Base-by-base conservation (phyloP, 2,329 filamentous ascomycete species). In the Metarhizium guizhouense region DNA sequence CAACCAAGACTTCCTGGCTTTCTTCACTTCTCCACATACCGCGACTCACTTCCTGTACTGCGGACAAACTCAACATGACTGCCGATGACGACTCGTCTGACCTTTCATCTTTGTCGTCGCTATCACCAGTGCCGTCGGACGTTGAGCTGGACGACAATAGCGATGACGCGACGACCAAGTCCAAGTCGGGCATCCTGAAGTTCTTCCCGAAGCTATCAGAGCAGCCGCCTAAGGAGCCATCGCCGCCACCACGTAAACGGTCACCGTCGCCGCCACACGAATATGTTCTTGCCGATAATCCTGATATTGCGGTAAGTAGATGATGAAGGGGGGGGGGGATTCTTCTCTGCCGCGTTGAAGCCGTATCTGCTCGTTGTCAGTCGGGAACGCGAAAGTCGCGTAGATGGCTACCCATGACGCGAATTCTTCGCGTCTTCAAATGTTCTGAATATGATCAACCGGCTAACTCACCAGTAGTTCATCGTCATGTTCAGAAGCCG, bases 401-500 rank as follows among this genome's bases (percentile, higher is more conserved):
- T 56, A 38, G 38, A 50, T 34, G 11, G 8, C 36, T 60, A 63
- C 70, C 72, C 73, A 65, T 65, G 71, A 82, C 81, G 80, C 78
- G 79, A 76, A 65, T 68, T 25, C 65, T 69, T 78, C 77, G 78
- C 80, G 80, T 78, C 61, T 60, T 62, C 62, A 68, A n/a, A 6
- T 38, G 45, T 29, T 34, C 43, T 14, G 25, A 20, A 29, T 25
- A 25, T 32, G 16, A 53, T 50, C 18, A 51, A 55, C 14, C 20
- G 29, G 50, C 57, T 58, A n/a, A 56, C 49, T 32, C 13, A n/a
- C 16, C 10, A 30, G 62, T 65, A 96, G 90, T 96, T 99, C 74
- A 89, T 99, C 72, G 90, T 97, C 63, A 96, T 96, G 90, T 99
- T 97, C 74, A 85, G 93, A 70, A 88, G 88, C 72, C 90, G 94